Base-by-base conservation (phyloP, 106 monocot species). In the Chionographis japonica region DNA sequence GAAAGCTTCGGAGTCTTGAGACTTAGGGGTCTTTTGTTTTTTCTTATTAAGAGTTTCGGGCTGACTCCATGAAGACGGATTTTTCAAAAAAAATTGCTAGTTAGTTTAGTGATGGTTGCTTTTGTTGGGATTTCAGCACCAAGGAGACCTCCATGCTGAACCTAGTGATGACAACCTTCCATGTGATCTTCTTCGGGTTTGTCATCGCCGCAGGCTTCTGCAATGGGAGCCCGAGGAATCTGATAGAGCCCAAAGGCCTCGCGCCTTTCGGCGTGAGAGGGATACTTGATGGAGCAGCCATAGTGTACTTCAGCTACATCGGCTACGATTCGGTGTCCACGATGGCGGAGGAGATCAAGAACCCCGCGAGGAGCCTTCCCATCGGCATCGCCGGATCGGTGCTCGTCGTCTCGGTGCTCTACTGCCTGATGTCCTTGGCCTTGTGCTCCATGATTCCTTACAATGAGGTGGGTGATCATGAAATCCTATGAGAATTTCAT, bases 251-350 rank as follows among this genome's bases (percentile, higher is more conserved):
- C 2, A 68, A 63, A 50, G 90, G 90, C 4, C 39, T 86, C 8
- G 76, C 81, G 15, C 90, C 90, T 20, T 90, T 83, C 54, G 90
- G 90, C 4, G 80, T 75, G 4, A 71, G 62, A 61, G 90, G 90
- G 3, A 56, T 90, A 52, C 68, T 90, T 3, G 78, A 90, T 70
- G 90, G 90, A 13, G 90, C 90, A 4, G 85, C 86, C 50, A 78
- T 83, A 37, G 90, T 90, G 2, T 90, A 90, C 77, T 71, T 90
- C 75, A 83, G 90, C 80, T 90, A 86, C 75, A 86, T 90, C 27
- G 90, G 90, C 68, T 90, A 90, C 61, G 90, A 90, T 43, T 83
- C 86, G 4, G 90, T 86, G 39, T 90, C 86, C 36, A 90, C 90
- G 7, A 72, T 90, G 83, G 86, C 90, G 1, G 86, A 90, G 63